These are phyloP conservation scores for Plasmodium blacklocki DNA, from an alignment of 169 alveolate genomes.

Conservation along the genomic window DNA sequence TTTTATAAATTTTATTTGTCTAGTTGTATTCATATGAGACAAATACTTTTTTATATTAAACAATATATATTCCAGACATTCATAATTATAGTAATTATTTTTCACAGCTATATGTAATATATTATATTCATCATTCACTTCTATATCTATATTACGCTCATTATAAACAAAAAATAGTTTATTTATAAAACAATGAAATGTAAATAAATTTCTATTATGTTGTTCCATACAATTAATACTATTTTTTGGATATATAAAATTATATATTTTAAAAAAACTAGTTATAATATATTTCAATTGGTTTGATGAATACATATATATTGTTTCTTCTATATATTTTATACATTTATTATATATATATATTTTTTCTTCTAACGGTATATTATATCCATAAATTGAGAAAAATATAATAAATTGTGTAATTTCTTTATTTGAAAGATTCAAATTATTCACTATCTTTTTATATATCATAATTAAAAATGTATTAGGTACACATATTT, in stretches of 20 bases:
- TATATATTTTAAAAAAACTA: conserved; percentile 28
- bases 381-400: conserved; percentile 11
- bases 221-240: neutral
- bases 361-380: conserved; percentile 14
- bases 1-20: conserved; percentile 38
- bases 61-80: conserved; percentile 30
- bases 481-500: conserved; percentile 6
- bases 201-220: neutral
- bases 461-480: conserved; percentile 4
- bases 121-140: conserved; percentile 40
- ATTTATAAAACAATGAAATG: neutral
- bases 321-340: conserved; percentile 9
- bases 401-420: conserved; percentile 13
- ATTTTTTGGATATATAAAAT: neutral
- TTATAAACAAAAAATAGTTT: conserved; percentile 31
- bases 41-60: conserved; percentile 66
- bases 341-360: conserved; percentile 22
- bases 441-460: conserved; percentile 9
- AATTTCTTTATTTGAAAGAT: conserved; percentile 52
- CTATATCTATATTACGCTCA: conserved; percentile 15
- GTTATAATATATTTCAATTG: conserved; percentile 21
- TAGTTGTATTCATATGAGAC: conserved; percentile 12
- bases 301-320: conserved; percentile 16
- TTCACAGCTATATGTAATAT: conserved; percentile 8
- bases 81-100: conserved; percentile 43